These are phyloP conservation scores for Talaromyces piceae DNA, from an alignment of 2,329 filamentous ascomycete genomes.

Conservation along the genomic window DNA sequence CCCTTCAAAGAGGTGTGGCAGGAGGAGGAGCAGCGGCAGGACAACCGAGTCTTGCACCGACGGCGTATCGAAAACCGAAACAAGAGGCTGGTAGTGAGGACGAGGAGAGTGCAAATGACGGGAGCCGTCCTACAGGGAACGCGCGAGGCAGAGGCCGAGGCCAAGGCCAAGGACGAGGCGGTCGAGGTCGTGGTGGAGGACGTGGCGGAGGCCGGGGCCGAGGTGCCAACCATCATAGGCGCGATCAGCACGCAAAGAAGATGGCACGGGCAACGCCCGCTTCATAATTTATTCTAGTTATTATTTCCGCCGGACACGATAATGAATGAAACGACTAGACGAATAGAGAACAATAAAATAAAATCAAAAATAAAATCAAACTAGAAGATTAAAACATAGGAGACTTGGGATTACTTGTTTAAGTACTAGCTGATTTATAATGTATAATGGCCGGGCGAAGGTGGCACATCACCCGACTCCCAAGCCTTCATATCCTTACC, in stretches of 20 bases:
- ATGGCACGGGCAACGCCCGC: constrained; percentile 36
- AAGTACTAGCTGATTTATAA: constrained; percentile 4
- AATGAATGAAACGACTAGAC: neutral
- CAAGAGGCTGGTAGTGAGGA: constrained; percentile 40
- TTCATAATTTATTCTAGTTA: neutral
- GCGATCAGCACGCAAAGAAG: constrained; percentile 60
- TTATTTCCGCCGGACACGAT: too few species aligned
- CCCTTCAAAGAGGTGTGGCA: constrained; percentile 52
- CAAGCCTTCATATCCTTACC: constrained; percentile 31
- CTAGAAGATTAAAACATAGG: too few species aligned
- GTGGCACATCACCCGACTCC: constrained; percentile 46
- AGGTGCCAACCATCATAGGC: constrained; percentile 75
- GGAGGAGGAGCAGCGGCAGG: constrained; percentile 21
- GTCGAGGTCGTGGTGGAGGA: constrained; percentile 34
- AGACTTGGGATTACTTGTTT: too few species aligned
- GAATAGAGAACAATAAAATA: neutral
- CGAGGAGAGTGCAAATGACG: constrained; percentile 12
- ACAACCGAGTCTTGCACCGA: constrained; percentile 58
- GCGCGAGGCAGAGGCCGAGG: constrained; percentile 35
- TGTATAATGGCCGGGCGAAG: constrained; percentile 39
- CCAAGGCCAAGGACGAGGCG: constrained; percentile 41
- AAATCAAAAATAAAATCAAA: too few species aligned
- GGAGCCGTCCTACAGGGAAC: constrained; percentile 16
- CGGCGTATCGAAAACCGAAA: constrained; percentile 51
- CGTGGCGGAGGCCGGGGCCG: constrained; percentile 47